These are phyloP conservation scores for Skeletonema costatum DNA, from an alignment of 108 stramenopile species.

Conservation along the genomic window DNA sequence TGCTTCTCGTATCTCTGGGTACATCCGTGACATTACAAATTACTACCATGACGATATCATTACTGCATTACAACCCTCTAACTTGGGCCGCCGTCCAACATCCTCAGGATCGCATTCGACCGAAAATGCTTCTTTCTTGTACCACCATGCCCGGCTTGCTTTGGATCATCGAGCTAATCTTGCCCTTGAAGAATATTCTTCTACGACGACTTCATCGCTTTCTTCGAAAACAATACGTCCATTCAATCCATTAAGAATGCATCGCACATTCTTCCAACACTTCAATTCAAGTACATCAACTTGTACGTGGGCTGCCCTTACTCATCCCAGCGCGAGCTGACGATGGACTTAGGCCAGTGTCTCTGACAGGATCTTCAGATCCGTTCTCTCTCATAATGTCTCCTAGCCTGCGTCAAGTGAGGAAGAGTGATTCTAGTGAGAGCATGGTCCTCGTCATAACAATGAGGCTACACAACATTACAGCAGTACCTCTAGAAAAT, in stretches of 20 bases:
- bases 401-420: constrained; percentile 20
- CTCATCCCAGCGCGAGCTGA: constrained; percentile 25
- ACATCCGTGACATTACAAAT: constrained; percentile 7
- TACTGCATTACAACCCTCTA: constrained; percentile 31
- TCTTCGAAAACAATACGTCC: constrained; percentile 29
- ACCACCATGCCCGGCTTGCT: constrained; percentile 41
- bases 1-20: constrained; percentile 26
- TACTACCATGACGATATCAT: constrained; percentile 41
- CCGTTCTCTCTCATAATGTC: constrained; percentile 37
- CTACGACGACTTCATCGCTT: constrained; percentile 7
- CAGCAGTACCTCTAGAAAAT: constrained; percentile 45
- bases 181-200: constrained; percentile 15
- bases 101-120: not conserved
- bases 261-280: constrained; percentile 30
- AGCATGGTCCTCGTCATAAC: constrained; percentile 46
- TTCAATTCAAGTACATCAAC: constrained; percentile 36
- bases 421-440: constrained; percentile 31
- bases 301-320: constrained; percentile 22
- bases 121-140: constrained; percentile 19
- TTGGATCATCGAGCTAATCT: constrained; percentile 21
- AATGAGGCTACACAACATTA: constrained; percentile 48
- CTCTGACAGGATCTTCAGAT: constrained; percentile 44
- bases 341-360: constrained; percentile 7
- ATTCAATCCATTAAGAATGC: constrained; percentile 28
- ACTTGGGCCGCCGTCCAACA: constrained; percentile 8